Conservation (phyloP, 2,329 filamentous ascomycete species). For the Diaporthe destruens region DNA sequence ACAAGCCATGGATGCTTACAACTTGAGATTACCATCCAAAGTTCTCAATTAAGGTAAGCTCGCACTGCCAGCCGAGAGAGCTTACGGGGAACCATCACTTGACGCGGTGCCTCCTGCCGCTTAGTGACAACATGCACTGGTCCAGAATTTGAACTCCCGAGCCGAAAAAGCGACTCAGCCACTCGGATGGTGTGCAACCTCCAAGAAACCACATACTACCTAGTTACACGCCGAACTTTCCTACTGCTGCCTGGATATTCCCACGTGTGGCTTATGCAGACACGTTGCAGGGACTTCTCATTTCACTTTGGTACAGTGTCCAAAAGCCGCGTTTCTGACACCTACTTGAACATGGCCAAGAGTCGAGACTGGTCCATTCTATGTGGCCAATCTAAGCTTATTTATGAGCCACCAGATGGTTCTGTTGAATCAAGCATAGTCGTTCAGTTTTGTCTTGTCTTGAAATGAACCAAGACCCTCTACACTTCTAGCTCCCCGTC, state of each 20-base stretch:
- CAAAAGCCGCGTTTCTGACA: neutral
- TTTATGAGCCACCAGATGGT: neutral
- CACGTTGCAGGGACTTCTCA: neutral
- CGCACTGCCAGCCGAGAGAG: neutral
- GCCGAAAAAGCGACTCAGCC: neutral
- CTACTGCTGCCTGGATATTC: conserved; percentile 2
- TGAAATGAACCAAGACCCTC: too few species aligned
- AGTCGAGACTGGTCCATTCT: neutral
- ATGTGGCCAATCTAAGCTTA: neutral
- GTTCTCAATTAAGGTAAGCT: neutral
- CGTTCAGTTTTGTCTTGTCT: neutral
- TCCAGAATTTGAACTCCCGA: neutral
- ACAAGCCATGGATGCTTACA: neutral
- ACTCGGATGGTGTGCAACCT: neutral
- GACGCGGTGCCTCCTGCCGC: neutral
- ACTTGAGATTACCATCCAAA: neutral
- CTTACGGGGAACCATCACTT: too few species aligned
- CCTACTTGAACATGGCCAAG: conserved; percentile 3
- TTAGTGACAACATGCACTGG: neutral
- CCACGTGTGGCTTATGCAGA: neutral
- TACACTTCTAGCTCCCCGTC: neutral
- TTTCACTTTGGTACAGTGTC: neutral
- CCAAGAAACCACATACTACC: neutral
- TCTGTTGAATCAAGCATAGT: neutral
- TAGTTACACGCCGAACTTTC: neutral